Percentiles rank a stretch among this genome's conserved stretches.
phyloP scores from a whole-genome alignment of 768 basidiomycete genomes.

The Hygrophorus pudorinus region DNA sequence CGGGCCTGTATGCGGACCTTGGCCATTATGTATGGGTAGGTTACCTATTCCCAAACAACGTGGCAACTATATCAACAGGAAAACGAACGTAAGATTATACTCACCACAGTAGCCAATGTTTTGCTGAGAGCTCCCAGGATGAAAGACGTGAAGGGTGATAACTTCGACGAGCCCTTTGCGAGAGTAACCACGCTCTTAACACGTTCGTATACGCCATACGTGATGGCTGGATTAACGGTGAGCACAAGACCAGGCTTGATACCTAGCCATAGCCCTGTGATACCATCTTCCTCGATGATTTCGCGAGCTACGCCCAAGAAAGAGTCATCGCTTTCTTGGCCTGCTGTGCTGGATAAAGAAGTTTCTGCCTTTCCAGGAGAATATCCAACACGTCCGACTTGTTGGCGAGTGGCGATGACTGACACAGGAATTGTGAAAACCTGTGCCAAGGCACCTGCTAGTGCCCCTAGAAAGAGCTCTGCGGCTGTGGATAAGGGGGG shows the following conservation, averaged over 20 bases:
- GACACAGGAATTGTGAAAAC: slow-evolving; percentile 98
- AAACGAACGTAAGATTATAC: slow-evolving; percentile 18
- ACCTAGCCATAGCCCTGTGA: slow-evolving; percentile 87
- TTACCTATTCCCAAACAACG: slow-evolving; percentile 44
- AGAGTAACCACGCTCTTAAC: slow-evolving; percentile 67
- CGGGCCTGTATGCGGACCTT: slow-evolving; percentile 94
- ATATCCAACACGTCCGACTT: slow-evolving; percentile 56
- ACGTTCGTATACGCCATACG: slow-evolving; percentile 90
- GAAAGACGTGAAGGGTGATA: slow-evolving; percentile 75
- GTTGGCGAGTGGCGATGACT: slow-evolving; percentile 96
- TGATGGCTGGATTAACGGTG: slow-evolving; percentile 96
- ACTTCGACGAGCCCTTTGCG: slow-evolving; percentile 44
- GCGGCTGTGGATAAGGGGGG: slow-evolving; percentile 61
- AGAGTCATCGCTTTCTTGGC: slow-evolving; percentile 44
- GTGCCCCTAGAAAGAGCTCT: slow-evolving; percentile 82
- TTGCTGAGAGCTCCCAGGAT: slow-evolving; percentile 88
- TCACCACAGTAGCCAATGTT: slow-evolving; percentile 87
- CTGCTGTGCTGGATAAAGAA: slow-evolving; percentile 9
- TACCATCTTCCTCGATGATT: slow-evolving; percentile 83
- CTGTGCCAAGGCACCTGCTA: slow-evolving; percentile 91
- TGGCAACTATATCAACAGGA: background rate
- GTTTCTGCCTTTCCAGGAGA: background rate
- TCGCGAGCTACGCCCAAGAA: slow-evolving; percentile 74
- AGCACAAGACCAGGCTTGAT: slow-evolving; percentile 89
- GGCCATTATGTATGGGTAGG: slow-evolving; percentile 93